phyloP scores from a whole-genome alignment of 495 filamentous ascomycete genomes.

The Aspergillus sclerotioniger region DNA sequence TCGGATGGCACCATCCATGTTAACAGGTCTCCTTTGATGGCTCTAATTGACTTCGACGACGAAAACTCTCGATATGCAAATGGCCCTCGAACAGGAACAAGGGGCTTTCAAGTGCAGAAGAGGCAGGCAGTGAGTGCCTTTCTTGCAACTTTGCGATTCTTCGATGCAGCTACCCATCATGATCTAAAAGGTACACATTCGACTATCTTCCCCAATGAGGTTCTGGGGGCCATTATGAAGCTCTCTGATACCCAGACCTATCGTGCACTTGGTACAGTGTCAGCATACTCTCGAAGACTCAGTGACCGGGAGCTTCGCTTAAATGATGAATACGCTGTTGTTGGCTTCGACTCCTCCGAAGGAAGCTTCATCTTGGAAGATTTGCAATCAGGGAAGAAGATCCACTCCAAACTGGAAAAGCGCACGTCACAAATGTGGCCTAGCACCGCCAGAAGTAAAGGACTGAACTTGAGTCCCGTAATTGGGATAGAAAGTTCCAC shows the following conservation, averaged over 20 bases:
- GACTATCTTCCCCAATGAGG: conserved; percentile 15
- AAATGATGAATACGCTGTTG: conserved; percentile 18
- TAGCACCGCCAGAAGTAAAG: not conserved
- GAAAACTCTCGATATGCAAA: conserved; percentile 7
- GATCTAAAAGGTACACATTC: conserved; percentile 8
- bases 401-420: not conserved
- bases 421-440: too few species aligned
- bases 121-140: not conserved
- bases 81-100: conserved; percentile 15
- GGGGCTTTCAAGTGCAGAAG: not conserved
- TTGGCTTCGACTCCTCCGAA: not conserved
- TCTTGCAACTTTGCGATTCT: conserved; percentile 12
- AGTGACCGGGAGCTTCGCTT: conserved; percentile 11
- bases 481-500: conserved; percentile 12
- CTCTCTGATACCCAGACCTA: conserved; percentile 16
- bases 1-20: conserved; percentile 7
- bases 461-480: conserved; percentile 9
- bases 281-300: conserved; percentile 12
- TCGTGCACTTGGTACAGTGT: conserved; percentile 10
- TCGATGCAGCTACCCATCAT: conserved; percentile 11
- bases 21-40: conserved; percentile 12
- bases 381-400: conserved; percentile 1
- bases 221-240: conserved; percentile 17
- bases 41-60: conserved; percentile 17
- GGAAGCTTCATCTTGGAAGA: conserved; percentile 12